phyloP scores from a whole-genome alignment of 164 flowering plant species.

The Vitis vinifera region ASM3070453v1 NC_081819.1:15559001-15559500 shows the following conservation, averaged over 20 bases:
- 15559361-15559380: slow-evolving; percentile 16
- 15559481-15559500: slow-evolving; percentile 9
- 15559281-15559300: slow-evolving; percentile 26
- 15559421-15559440: slow-evolving; percentile 17
- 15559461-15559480: slow-evolving; percentile 12
- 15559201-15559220: slow-evolving; percentile 18
- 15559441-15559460: slow-evolving; percentile 24
- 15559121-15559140: slow-evolving; percentile 9
- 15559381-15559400: slow-evolving; percentile 22
- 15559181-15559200: slow-evolving; percentile 38
- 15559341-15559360: slow-evolving; percentile 13
- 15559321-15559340: slow-evolving; percentile 10
- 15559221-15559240: slow-evolving; percentile 15
- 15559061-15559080: slow-evolving; percentile 15
- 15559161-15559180: slow-evolving; percentile 56
- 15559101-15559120: slow-evolving; percentile 13
- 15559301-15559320: slow-evolving; percentile 19
- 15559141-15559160: slow-evolving; percentile 5
- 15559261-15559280: slow-evolving; percentile 13
- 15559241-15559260: slow-evolving; percentile 7
- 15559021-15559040: slow-evolving; percentile 2
- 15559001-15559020: slow-evolving; percentile 7
- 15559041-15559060: slow-evolving; percentile 9
- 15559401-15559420: slow-evolving; percentile 24
- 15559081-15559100: slow-evolving; percentile 7